Percentiles rank a stretch among this genome's conserved stretches.
These are phyloP conservation scores for Rhododendron griersonianum DNA, from an alignment of 148 eudicot species.

Conservation along the genomic window DNA sequence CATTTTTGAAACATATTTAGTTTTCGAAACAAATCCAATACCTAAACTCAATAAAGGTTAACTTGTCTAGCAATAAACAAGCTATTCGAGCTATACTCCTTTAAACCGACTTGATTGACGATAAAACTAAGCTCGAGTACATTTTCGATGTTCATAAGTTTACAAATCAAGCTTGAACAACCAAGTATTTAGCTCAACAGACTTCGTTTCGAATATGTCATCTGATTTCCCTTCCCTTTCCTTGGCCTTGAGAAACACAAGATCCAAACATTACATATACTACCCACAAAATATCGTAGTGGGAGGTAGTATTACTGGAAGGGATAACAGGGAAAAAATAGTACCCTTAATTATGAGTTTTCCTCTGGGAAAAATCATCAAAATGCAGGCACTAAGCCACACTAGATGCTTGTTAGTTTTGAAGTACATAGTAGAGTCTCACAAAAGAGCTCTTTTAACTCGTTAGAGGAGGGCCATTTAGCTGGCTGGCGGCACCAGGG, in stretches of 20 bases:
- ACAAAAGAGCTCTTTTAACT: background rate
- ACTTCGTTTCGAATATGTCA: background rate
- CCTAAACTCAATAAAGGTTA: background rate
- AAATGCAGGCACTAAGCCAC: background rate
- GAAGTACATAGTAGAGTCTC: background rate
- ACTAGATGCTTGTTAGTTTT: background rate
- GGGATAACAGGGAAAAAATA: background rate
- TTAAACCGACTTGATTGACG: background rate
- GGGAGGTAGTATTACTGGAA: background rate
- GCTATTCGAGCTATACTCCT: background rate
- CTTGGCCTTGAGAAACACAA: background rate
- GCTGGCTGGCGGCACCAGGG: constrained; percentile 15
- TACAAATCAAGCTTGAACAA: background rate
- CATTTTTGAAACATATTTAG: background rate
- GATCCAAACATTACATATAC: background rate
- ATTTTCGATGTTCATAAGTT: background rate
- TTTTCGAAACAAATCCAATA: background rate
- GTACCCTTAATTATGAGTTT: background rate
- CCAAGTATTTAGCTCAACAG: background rate
- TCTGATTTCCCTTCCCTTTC: background rate
- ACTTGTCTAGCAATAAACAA: background rate
- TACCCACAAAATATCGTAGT: background rate
- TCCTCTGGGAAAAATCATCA: background rate
- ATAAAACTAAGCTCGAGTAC: background rate
- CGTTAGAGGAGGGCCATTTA: background rate